Conservation (phyloP, 352 stramenopile genomes). For the Halophytophthora polymorphica region DNA sequence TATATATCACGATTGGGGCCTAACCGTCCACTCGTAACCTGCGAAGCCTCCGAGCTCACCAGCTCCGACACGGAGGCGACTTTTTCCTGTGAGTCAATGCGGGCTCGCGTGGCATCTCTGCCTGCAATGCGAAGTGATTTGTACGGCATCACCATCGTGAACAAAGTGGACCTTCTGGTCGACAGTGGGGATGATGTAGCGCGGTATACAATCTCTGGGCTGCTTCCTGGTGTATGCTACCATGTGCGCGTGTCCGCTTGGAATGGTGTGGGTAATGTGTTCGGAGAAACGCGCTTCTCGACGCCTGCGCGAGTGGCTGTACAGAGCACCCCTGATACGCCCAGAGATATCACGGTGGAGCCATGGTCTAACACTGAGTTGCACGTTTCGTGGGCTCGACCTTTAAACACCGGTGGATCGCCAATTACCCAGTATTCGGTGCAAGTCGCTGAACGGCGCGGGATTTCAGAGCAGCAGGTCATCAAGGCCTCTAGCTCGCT, state of each 20-base stretch:
- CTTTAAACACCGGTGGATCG: conserved; percentile 50
- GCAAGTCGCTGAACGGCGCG: conserved; percentile 58
- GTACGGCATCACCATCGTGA: conserved; percentile 56
- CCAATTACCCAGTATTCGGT: conserved; percentile 45
- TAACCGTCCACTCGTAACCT: conserved; percentile 52
- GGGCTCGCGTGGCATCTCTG: conserved; percentile 34
- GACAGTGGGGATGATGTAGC: conserved; percentile 14
- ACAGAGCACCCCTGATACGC: conserved; percentile 32
- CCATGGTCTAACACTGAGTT: conserved; percentile 31
- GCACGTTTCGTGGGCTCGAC: conserved; percentile 48
- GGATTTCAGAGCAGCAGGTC: conserved; percentile 58
- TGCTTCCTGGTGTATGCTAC: conserved; percentile 53
- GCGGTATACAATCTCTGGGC: conserved; percentile 26
- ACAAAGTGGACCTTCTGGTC: conserved; percentile 27
- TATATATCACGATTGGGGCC: conserved; percentile 58
- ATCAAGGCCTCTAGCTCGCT: conserved; percentile 40
- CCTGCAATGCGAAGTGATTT: conserved; percentile 80
- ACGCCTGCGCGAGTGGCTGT: conserved; percentile 64
- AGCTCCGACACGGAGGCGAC: conserved; percentile 33
- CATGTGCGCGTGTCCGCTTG: conserved; percentile 91
- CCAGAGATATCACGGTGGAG: conserved; percentile 47
- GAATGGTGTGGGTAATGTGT: conserved; percentile 89
- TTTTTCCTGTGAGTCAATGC: conserved; percentile 32
- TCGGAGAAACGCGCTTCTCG: conserved; percentile 74
- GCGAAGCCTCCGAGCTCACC: conserved; percentile 41